Evolutionary conservation across 2,329 filamentous ascomycete species (phyloP), one percentile per base, ranked within the genome.

Genomic region (Knufia fluminis): DNA sequence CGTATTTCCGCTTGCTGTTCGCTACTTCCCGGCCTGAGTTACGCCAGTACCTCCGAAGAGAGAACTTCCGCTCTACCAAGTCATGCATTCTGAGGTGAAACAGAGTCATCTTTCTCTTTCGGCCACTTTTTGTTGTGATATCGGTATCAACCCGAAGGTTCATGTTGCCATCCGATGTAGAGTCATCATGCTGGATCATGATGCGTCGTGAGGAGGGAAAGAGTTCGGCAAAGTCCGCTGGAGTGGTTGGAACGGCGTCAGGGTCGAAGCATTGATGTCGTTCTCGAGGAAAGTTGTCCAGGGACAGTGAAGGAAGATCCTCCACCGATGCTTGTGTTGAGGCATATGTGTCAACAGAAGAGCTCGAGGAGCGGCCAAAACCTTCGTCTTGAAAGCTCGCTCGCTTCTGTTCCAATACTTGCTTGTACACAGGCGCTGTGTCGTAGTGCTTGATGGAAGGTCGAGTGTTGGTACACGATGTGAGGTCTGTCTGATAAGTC

Each of bases 11-110:
- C 62, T 82, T 82, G 16, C 87, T 83, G 66, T 86, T 87, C 71
- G 90, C 96, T 16, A 97, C 85, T 68, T 97, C 91, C 43, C 91
- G 83, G 19, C 92, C 91, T 24, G 90, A 96, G 55, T 94, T 86
- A 50, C 92, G 82, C 66, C 87, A 92, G 67, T 98, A 97, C 42
- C 91, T 81, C 24, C 91, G 82, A 23, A 97, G 75, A 1, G 90
- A 95, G 67, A 95, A 96, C 54, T 94, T 86, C 44, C 92, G 80
- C 58, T 81, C 82, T 61, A 81, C 82, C 49, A 97, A 72, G 66
- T 97, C 88, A 64, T 95, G 83, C 88, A 98, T 95, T 60, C 89
- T 85, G 52, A 97, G 74, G 66, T 98, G 91, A 68, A 96, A 97
- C 42, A 98, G 81, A 3, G 82, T 86, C 60, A 85, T 78, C 58